Evolutionary conservation across 169 alveolate genomes (phyloP), one percentile per base, ranked within the genome.

Genomic region (Neospora caninum): DNA sequence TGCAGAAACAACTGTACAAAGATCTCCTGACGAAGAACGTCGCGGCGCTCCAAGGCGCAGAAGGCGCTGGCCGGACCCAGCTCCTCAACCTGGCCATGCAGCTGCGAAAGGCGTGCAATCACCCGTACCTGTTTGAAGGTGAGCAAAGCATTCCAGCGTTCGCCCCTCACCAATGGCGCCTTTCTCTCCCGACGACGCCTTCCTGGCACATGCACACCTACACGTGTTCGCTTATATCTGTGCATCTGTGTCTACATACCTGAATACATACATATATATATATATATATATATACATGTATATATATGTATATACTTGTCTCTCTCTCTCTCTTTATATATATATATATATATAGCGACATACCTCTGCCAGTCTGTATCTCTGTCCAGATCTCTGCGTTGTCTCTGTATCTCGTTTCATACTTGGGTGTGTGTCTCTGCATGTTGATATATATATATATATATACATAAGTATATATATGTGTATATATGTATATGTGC

Each of bases 101-200:
- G 94, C 96, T 98, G 53, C 95, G 99, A 87, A 98, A 98, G 93
- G 98, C 99, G 88, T 98, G 99, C 96, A 98, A 98, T 92, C 99
- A 98, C 94, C 98, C 99, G 25, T 98, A 96, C 96, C 96, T 98
- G 78, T 98, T 98, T 36, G 98, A 98, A 70, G 99, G 99, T 82
- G 98, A 97, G 10, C 98, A 97, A n/a, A 69, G 18, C 80, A 25
- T 20, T 25, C 80, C n/a, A n/a, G n/a, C n/a, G n/a, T n/a, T n/a
- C n/a, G n/a, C n/a, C n/a, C n/a, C n/a, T n/a, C n/a, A n/a, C n/a
- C n/a, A n/a, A n/a, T n/a, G n/a, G n/a, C n/a, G n/a, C n/a, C n/a
- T n/a, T n/a, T n/a, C n/a, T n/a, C n/a, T n/a, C n/a, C n/a, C n/a
- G n/a, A n/a, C n/a, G n/a, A n/a, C n/a, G n/a, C n/a, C n/a, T n/a